Evolutionary conservation across 257 asterid species (phyloP), one percentile per base, ranked within the genome.

Genomic region (Nicotiana benthamiana): DNA sequence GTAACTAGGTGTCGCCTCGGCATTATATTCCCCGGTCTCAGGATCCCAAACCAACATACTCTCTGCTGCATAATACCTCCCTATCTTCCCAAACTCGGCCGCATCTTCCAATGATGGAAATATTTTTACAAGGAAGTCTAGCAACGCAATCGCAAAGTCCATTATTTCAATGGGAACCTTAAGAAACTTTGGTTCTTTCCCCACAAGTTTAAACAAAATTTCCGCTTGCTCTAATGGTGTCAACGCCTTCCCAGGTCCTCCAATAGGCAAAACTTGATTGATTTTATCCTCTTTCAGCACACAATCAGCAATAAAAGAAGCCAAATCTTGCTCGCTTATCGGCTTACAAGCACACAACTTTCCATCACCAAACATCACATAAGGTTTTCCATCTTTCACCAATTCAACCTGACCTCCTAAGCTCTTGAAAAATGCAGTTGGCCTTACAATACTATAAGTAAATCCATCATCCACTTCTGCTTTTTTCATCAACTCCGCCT

Each of bases 351-450:
- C 94, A 70, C 99, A 96, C 75, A 96, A 80, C 26, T 84, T 94
- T 36, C 99, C 99, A 17, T 92, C 97, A 5, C 99, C 99, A 86
- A 96, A 92, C 98, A 96, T 96, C 67, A 96, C 98, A 88, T 96
- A 93, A 77, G 97, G 99, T 89, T 93, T 96, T 51, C 97, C 98
- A 82, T 92, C 97, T 82, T 94, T 92, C 75, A 96, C 98, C 85
- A 92, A 75, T 63, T 94, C 97, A 67, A 96, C 95, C 46, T 96
- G 97, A 24, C 99, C 98, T 18, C 97, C 99, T 66, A 96, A 91
- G 83, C 99, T 96, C 92, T 94, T 96, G 92, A 96, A 96, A 85
- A 96, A 96, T 32, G 99, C 99, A 1, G 98, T 96, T 4, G 99
- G 99, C 87, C 99, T 86, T 75, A 94, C 99, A 12, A 94, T 94